Conservation (phyloP, 2,329 filamentous ascomycete species). For the Nemania sp. region DNA sequence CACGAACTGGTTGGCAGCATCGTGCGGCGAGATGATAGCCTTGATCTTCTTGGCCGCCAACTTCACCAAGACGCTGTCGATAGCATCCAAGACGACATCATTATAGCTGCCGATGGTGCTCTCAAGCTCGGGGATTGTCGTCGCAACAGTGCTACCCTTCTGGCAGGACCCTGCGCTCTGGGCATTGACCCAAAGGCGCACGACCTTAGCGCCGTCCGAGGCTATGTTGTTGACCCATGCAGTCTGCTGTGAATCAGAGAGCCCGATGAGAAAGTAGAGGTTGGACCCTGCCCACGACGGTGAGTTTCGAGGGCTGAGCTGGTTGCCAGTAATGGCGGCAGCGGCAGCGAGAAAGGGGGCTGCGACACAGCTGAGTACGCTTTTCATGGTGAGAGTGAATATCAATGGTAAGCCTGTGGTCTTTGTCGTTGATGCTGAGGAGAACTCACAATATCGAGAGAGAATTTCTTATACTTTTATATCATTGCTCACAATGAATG, state of each 20-base stretch:
- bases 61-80: constrained; percentile 38
- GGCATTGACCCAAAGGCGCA: constrained; percentile 38
- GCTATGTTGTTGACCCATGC: constrained; percentile 35
- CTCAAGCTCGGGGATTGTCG: constrained; percentile 30
- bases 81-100: constrained; percentile 33
- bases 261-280: constrained; percentile 37
- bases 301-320: constrained; percentile 10
- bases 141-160: constrained; percentile 36
- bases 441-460: too few relatives aligned
- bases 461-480: too few relatives aligned
- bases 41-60: constrained; percentile 37
- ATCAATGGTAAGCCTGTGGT: neutral
- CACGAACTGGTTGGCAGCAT: constrained; percentile 25
- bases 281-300: constrained; percentile 37
- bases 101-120: constrained; percentile 34
- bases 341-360: neutral
- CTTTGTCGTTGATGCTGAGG: neutral
- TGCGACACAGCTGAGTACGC: neutral
- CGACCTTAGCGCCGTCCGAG: constrained; percentile 34
- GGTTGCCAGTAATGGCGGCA: neutral
- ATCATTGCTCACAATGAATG: too few relatives aligned
- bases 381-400: constrained; percentile 6
- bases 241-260: constrained; percentile 34
- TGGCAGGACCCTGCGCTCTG: constrained; percentile 30
- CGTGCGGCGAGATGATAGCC: constrained; percentile 40